Percentiles rank a stretch among this genome's conserved stretches.
phyloP scores from a whole-genome alignment of 768 basidiomycete genomes.

The Cubamyces sp. region DNA sequence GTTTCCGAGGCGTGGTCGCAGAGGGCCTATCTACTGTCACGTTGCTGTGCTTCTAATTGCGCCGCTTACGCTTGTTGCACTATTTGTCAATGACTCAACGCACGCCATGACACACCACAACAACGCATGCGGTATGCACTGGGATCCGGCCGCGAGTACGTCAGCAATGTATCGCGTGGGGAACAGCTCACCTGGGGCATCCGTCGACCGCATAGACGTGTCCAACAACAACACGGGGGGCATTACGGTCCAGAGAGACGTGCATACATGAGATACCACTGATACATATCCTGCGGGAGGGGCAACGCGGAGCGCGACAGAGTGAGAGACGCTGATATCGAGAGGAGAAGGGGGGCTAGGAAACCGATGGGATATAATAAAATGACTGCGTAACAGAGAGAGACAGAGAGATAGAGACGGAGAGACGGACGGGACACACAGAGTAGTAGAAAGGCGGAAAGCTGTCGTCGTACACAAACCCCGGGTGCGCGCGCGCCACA shows the following conservation, averaged over 20 bases:
- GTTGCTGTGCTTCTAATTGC: constrained; percentile 30
- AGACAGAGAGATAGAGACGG: constrained; percentile 2
- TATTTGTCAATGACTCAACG: background rate
- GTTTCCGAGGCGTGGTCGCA: constrained; percentile 52
- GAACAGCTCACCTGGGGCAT: background rate
- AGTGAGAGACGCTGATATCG: background rate
- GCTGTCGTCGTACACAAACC: constrained; percentile 17
- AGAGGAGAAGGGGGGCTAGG: background rate
- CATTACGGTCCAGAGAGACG: constrained; percentile 22
- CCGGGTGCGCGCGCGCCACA: constrained; percentile 11
- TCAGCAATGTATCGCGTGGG: too few species aligned
- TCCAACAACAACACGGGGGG: constrained; percentile 14
- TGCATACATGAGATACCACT: constrained; percentile 29
- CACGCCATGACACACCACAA: too few species aligned
- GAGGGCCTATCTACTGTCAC: constrained; percentile 44
- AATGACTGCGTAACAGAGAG: background rate
- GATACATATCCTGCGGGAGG: constrained; percentile 25
- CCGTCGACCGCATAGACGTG: background rate
- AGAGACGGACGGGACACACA: background rate
- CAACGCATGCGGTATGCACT: too few species aligned
- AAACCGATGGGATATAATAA: constrained; percentile 9
- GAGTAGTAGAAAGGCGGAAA: background rate
- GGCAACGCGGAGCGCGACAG: constrained; percentile 2
- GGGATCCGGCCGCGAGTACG: too few species aligned
- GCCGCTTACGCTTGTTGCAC: background rate